Conservation (phyloP, 2,329 filamentous ascomycete genomes). For the Paecilomyces variotii region DNA sequence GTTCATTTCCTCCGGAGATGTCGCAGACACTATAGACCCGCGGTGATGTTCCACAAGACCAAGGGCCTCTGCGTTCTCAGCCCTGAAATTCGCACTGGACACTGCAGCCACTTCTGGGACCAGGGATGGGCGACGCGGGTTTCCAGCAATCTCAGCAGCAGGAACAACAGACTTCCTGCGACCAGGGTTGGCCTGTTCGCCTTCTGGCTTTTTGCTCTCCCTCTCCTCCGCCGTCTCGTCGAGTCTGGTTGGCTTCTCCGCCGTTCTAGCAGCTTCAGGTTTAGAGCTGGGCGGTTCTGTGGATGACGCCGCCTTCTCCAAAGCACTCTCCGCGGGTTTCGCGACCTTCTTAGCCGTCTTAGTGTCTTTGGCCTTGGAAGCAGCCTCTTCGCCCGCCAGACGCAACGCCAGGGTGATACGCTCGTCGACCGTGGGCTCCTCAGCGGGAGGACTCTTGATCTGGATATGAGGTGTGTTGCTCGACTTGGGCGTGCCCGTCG, state of each 20-base stretch:
- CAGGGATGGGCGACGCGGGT: constrained; percentile 22
- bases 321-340: constrained; percentile 1
- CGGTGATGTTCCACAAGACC: constrained; percentile 34
- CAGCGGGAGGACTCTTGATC: constrained; percentile 32
- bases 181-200: constrained; percentile 6
- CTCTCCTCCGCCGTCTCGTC: constrained; percentile 9
- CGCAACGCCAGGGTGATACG: constrained; percentile 33
- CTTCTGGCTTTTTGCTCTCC: constrained; percentile 7
- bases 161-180: constrained; percentile 22
- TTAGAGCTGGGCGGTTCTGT: constrained; percentile 6
- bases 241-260: constrained; percentile 6
- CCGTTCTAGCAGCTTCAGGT: constrained; percentile 10
- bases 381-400: constrained; percentile 36
- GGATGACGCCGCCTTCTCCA: constrained; percentile 8
- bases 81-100: constrained; percentile 31
- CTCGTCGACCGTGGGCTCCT: constrained; percentile 26
- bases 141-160: constrained; percentile 19
- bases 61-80: constrained; percentile 26
- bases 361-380: constrained; percentile 28
- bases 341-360: constrained; percentile 8
- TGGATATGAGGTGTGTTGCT: constrained; percentile 27
- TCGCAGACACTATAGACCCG: constrained; percentile 26
- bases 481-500: constrained; percentile 12
- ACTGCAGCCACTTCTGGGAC: constrained; percentile 28
- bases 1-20: constrained; percentile 25